phyloP scores from a whole-genome alignment of 1,284 basidiomycete genomes.

The Ustilago xerochloae region DNA sequence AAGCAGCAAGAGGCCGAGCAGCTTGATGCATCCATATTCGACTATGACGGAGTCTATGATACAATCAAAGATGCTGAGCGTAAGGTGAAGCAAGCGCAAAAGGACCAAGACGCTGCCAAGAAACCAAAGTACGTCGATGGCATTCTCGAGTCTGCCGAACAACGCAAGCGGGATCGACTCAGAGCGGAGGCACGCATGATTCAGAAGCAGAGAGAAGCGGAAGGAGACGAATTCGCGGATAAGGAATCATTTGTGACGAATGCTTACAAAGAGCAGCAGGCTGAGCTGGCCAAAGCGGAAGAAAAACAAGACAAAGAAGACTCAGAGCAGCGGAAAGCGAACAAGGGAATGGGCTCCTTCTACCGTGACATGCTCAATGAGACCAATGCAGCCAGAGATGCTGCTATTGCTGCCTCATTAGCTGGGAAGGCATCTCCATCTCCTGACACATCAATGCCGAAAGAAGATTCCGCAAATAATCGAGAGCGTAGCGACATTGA shows the following conservation, averaged over 20 bases:
- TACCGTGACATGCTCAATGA: slow-evolving; percentile 60
- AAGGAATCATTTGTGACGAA: slow-evolving; percentile 98
- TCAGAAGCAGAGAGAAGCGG: slow-evolving; percentile 87
- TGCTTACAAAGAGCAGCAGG: slow-evolving; percentile 97
- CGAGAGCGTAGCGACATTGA: slow-evolving; percentile 73
- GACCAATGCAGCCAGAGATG: slow-evolving; percentile 57
- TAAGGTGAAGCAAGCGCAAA: slow-evolving; percentile 71
- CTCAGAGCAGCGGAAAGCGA: slow-evolving; percentile 80
- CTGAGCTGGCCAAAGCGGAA: slow-evolving; percentile 84
- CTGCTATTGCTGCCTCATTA: slow-evolving; percentile 51
- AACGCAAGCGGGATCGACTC: slow-evolving; percentile 85
- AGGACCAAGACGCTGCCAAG: slow-evolving; percentile 74
- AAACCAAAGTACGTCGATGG: slow-evolving; percentile 93
- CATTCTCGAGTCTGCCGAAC: slow-evolving; percentile 84
- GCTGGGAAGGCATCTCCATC: neutral
- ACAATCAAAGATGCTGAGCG: slow-evolving; percentile 88
- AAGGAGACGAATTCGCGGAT: slow-evolving; percentile 92
- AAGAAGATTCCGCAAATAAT: slow-evolving; percentile 3
- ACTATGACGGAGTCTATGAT: slow-evolving; percentile 97
- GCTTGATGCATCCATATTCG: slow-evolving; percentile 85
- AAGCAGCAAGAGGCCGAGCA: slow-evolving; percentile 75
- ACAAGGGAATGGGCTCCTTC: slow-evolving; percentile 77
- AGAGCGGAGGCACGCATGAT: slow-evolving; percentile 98
- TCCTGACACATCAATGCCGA: neutral
- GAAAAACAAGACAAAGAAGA: slow-evolving; percentile 78